Base-by-base conservation (phyloP, 345 rosid genomes). In the Raphanus raphanistrum region DNA sequence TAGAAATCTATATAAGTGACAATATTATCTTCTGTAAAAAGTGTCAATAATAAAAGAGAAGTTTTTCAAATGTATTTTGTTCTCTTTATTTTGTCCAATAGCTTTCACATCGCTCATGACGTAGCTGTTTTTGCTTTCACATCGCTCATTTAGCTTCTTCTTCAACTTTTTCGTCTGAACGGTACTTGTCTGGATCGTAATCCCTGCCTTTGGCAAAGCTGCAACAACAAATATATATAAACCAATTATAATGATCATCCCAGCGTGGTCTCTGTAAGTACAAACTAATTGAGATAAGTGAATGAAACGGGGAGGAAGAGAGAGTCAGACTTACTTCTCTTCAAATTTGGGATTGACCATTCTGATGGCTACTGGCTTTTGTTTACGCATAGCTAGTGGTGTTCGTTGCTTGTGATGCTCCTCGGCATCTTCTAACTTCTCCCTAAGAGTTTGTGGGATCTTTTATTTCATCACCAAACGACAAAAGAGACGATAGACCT, bases 131-230 rank as follows among this genome's bases (percentile, higher is more conserved):
- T 95, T 95, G 0, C 86, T 87, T 84, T 88, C 99, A 21, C 21
- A 21, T 21, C 21, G 21, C 3, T 79, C 65, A 35, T 84, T 89
- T 6, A 90, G 33, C 0, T 73, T 85, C 68, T 80, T 92, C 85
- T 85, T 83, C 82, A 91, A 61, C 84, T 91, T 95, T 72, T 82
- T 91, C 12, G 67, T 92, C 98, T 0, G 84, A 92, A 63, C 92
- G 82, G 36, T 86, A 85, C 8, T 94, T 87, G 69, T 95, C 99
- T 48, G 96, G 99, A 84, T 92, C 99, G 16, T 92, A 92, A 84
- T 95, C 98, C 81, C 93, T 90, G 38, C 92, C 94, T 86, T 85
- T 89, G 10, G 79, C 90, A 82, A 82, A 95, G 87, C 98, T 95
- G 92, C 90, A 87, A 87, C 41, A 64, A 84, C 43, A 72, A 71